Percentiles rank a stretch among this genome's conserved stretches.
These are phyloP conservation scores for Thermomyces lanuginosus DNA, from an alignment of 2,329 filamentous ascomycete genomes.

Conservation along the genomic window DNA sequence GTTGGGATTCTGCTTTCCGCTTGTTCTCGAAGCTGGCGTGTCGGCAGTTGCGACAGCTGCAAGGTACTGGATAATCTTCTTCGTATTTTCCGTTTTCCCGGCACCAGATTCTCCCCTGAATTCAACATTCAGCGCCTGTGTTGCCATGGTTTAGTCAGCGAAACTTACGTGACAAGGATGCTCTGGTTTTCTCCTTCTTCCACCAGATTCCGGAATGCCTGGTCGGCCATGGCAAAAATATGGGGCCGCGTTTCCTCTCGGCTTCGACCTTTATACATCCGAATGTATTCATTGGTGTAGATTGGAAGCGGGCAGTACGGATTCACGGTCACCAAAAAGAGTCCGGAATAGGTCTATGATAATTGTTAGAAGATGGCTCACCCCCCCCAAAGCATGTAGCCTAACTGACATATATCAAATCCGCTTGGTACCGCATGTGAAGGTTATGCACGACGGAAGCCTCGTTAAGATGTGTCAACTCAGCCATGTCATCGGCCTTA, in stretches of 20 bases:
- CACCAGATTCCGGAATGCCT: constrained; percentile 87
- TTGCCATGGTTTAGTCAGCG: background rate
- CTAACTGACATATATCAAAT: constrained; percentile 63
- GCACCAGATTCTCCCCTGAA: constrained; percentile 76
- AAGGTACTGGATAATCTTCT: constrained; percentile 97
- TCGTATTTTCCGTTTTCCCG: constrained; percentile 97
- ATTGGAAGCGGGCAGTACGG: constrained; percentile 91
- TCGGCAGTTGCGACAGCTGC: constrained; percentile 85
- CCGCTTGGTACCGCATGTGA: constrained; percentile 83
- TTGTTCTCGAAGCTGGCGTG: constrained; percentile 43
- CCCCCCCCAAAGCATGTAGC: background rate
- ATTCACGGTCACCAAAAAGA: constrained; percentile 94
- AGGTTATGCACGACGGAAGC: constrained; percentile 95
- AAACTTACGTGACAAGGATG: constrained; percentile 67
- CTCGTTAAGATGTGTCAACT: constrained; percentile 94
- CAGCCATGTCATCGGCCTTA: constrained; percentile 98
- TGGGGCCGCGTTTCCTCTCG: constrained; percentile 92
- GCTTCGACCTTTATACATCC: constrained; percentile 87
- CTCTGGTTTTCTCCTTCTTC: constrained; percentile 94
- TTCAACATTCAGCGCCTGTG: background rate
- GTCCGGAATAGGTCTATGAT: constrained; percentile 71
- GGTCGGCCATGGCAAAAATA: constrained; percentile 94
- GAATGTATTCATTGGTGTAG: constrained; percentile 91
- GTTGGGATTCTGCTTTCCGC: constrained; percentile 55
- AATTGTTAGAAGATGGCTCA: background rate